Evolutionary conservation across 176 grass and related monocot genomes (phyloP).

Genomic region (Rhipidocladum racemiflorum): DNA sequence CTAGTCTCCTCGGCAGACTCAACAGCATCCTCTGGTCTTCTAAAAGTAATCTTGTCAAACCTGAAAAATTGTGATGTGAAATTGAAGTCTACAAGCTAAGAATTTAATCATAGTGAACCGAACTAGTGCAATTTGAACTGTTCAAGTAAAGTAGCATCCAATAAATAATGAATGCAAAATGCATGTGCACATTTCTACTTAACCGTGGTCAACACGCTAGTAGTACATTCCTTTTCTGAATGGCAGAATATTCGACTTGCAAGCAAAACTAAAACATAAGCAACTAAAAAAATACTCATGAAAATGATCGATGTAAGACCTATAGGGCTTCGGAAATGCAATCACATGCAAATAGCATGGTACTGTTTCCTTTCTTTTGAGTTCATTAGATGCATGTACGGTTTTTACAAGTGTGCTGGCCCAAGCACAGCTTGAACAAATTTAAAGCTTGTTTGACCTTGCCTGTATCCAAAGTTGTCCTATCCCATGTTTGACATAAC

Average conservation of each 20-base stretch:
- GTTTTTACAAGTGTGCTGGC: neutral
- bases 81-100: constrained; percentile 24
- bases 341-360: neutral
- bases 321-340: neutral
- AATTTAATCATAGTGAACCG: neutral
- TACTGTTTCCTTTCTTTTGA: neutral
- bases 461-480: neutral
- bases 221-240: neutral
- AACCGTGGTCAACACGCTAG: neutral
- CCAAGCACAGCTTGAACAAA: neutral
- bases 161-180: neutral
- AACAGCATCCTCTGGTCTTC: constrained; percentile 52
- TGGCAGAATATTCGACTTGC: neutral
- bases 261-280: constrained; percentile 4
- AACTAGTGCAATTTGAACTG: neutral
- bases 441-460: neutral
- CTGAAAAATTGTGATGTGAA: constrained; percentile 32
- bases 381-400: neutral
- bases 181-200: neutral
- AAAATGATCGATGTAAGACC: neutral
- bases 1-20: constrained; percentile 47
- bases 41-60: constrained; percentile 92
- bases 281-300: neutral
- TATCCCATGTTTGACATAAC: neutral
- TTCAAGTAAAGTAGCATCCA: neutral